Evolutionary conservation across 1,284 basidiomycete species (phyloP).

Genomic region (Cutaneotrichosporon cutaneum): DNA sequence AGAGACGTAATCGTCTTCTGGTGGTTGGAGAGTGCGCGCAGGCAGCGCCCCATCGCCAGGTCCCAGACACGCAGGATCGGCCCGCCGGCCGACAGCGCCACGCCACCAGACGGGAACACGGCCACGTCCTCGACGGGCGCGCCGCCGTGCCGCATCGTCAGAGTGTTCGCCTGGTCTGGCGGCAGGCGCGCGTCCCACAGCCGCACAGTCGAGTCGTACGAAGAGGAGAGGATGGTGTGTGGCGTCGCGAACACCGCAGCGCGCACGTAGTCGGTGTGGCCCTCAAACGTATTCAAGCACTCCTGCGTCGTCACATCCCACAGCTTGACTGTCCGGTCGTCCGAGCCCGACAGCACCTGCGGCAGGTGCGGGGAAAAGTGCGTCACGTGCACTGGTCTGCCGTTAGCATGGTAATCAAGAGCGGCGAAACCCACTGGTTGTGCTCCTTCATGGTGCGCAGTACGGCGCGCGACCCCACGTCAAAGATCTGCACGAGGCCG

Average conservation of each 20-base stretch:
- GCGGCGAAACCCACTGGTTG: constrained; percentile 68
- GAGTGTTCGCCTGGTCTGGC: constrained; percentile 55
- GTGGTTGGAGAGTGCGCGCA: constrained; percentile 88
- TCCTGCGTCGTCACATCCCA: constrained; percentile 95
- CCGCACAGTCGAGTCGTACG: constrained; percentile 89
- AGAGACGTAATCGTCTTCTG: constrained; percentile 95
- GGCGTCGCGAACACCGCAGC: constrained; percentile 84
- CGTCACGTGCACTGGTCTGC: constrained; percentile 81
- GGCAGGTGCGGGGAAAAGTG: constrained; percentile 84
- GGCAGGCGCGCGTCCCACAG: constrained; percentile 75
- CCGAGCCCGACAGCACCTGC: constrained; percentile 89
- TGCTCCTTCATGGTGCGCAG: constrained; percentile 88
- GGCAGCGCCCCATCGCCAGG: constrained; percentile 82
- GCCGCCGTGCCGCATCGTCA: constrained; percentile 68
- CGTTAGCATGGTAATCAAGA: too few species aligned
- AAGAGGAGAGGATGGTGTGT: constrained; percentile 82
- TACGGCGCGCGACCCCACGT: constrained; percentile 90
- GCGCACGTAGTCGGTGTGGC: constrained; percentile 94
- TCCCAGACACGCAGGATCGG: constrained; percentile 96
- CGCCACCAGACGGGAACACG: constrained; percentile 87
- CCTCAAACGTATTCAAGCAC: constrained; percentile 71
- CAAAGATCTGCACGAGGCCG: constrained; percentile 94
- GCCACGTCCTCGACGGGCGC: constrained; percentile 88
- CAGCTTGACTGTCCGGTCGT: constrained; percentile 88
- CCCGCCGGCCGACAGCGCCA: constrained; percentile 82